Base-by-base conservation (phyloP, 306 rosid genomes). In the Lathyrus aphaca region DNA sequence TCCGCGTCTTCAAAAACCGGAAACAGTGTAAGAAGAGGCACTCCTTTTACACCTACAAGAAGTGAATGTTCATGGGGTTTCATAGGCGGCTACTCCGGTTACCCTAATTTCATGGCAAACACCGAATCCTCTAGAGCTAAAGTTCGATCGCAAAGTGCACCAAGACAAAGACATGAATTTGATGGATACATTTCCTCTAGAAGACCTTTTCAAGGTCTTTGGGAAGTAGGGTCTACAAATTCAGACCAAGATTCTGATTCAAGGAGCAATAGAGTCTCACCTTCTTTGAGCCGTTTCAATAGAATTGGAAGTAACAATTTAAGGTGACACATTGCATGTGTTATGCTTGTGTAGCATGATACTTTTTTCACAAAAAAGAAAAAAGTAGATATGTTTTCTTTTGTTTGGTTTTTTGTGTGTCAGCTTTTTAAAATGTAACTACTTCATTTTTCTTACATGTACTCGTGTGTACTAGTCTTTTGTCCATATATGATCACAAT, bases 101-200 rank as follows among this genome's bases (percentile, higher is more conserved):
- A 77, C 82, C 99, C 97, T 8, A 94, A 85, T 77, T 94, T 88
- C 79, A 94, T 94, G 99, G 77, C 99, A 14, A 88, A 87, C 74
- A 94, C 99, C 0, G 89, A 91, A 64, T 91, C 99, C 14, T 94
- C 75, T 25, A 42, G 81, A 12, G 99, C 99, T n/a, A 94, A 94
- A 85, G 84, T 89, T 53, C 78, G 99, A 79, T 94, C 99, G 19
- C 95, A 87, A 43, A 94, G 99, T 81, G 99, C 91, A 57, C 97
- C 97, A 2, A 86, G 87, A 80, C 99, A 91, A 66, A 86, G 99
- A 80, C 14, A 77, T 1, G 97, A 89, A 44, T 83, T 89, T 77
- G 96, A 87, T 35, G 80, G 80, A 55, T 76, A 67, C 8, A 71
- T 79, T 70, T 74, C 82, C 5, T 51, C 73, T 15, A 83, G 73